Evolutionary conservation across 441 rosid species (phyloP).

Genomic region (Manihot esculenta): DNA sequence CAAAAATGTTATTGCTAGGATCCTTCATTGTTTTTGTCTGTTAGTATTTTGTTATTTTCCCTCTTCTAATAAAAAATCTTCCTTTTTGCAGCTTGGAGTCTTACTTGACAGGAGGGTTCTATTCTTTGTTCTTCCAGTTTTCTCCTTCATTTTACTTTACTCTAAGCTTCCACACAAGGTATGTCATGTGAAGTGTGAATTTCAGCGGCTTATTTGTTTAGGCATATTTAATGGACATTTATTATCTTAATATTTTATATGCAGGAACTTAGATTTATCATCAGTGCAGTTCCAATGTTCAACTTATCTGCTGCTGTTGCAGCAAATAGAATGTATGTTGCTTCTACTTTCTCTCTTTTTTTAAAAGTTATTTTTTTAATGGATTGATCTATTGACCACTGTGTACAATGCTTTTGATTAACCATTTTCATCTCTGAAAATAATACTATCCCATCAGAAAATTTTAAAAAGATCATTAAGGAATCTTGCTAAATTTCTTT

Average conservation of each 20-base stretch:
- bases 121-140: slow-evolving; percentile 57
- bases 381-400: not conserved
- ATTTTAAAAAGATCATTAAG: not conserved
- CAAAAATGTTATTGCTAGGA: not conserved
- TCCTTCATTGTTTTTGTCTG: not conserved
- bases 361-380: not conserved
- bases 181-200: slow-evolving; percentile 20
- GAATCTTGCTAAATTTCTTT: not conserved
- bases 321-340: slow-evolving; percentile 75
- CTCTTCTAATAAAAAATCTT: not conserved
- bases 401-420: not conserved
- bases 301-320: slow-evolving; percentile 93
- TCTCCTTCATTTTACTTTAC: slow-evolving; percentile 74
- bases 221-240: slow-evolving; percentile 6
- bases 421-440: not conserved
- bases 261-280: slow-evolving; percentile 96
- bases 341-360: slow-evolving; percentile 6
- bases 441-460: not conserved
- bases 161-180: slow-evolving; percentile 99
- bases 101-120: slow-evolving; percentile 78
- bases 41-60: not conserved
- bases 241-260: slow-evolving; percentile 19
- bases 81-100: slow-evolving; percentile 69
- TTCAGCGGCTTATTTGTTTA: slow-evolving; percentile 25
- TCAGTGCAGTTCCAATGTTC: slow-evolving; percentile 87